Conservation (phyloP, 805 yeast genomes). For the Sungouiozyma ichnusensis region DNA sequence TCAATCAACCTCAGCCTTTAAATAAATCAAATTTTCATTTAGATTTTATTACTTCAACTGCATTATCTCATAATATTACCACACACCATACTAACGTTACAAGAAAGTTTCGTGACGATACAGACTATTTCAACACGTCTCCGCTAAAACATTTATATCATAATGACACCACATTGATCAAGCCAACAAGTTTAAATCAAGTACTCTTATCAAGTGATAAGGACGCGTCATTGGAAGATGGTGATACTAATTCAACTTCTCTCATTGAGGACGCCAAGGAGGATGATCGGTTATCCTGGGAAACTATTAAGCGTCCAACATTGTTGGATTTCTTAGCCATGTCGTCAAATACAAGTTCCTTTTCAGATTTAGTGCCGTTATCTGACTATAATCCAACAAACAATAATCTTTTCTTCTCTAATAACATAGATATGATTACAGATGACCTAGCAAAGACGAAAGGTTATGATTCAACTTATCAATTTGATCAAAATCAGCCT, state of each 20-base stretch:
- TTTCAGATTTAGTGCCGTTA: not conserved
- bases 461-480: not conserved
- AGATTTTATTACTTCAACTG: slow-evolving; percentile 14
- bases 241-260: not conserved
- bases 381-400: not conserved
- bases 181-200: slow-evolving; percentile 15
- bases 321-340: not conserved
- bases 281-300: not conserved
- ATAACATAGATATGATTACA: not conserved
- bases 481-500: not conserved
- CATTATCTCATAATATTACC: slow-evolving; percentile 13
- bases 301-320: not conserved
- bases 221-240: not conserved
- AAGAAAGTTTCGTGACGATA: slow-evolving; percentile 23
- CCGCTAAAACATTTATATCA: slow-evolving; percentile 27
- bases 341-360: not conserved
- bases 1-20: not conserved
- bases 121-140: slow-evolving; percentile 27
- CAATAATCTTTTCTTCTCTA: not conserved
- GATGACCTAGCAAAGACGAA: not conserved
- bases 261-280: not conserved
- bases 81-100: slow-evolving; percentile 4
- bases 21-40: slow-evolving; percentile 2
- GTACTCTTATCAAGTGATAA: slow-evolving; percentile 6
- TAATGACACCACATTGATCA: slow-evolving; percentile 16